Evolutionary conservation across 805 yeast genomes (phyloP), one percentile per base, ranked within the genome.

Genomic region (Starmera quercuum): DNA sequence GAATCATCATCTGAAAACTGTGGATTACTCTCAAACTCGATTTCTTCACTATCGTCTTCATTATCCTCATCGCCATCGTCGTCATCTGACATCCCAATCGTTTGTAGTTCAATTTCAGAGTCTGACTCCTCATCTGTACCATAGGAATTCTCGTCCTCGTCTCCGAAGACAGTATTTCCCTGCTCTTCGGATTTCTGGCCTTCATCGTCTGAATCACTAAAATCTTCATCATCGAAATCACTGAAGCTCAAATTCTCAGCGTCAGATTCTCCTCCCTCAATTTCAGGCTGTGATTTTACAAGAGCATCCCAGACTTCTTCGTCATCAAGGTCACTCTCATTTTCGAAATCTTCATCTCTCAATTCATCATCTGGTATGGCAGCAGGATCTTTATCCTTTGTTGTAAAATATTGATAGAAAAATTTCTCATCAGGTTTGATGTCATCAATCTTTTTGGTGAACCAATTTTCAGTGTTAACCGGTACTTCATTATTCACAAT

Each of bases 391-490:
- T 46, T 47, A 45, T 72, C 72, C 53, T 80, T 80, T 18, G 71
- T 65, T 15, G 75, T 65, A 61, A 88, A 88, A 63, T 85, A 88
- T 54, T 85, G 86, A 56, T 79, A 76, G 71, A 85, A 86, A 63
- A 90, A 90, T 50, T 71, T 64, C 56, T 90, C 98, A 42, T 86
- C 95, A 2, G 95, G 95, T 39, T 72, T 82, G 36, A 90, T 69
- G 29, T 79, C 78, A 20, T 67, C 71, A 1, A 71, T 67, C 45
- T 68, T 76, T 56, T 70, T 75, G 38, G 67, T 66, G 33, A 78
- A 61, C 97, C 97, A 90, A 55, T 87, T 80, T 46, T 81, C 79
- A 7, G 92, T 73, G 51, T 88, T 87, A 4, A 74, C 94, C 2
- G 97, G 95, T 11, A 71, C 53, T n/a, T 66, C 72, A 4, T 56